Evolutionary conservation across 2,329 filamentous ascomycete species (phyloP).

Genomic region (Scolecobasidium constrictum): DNA sequence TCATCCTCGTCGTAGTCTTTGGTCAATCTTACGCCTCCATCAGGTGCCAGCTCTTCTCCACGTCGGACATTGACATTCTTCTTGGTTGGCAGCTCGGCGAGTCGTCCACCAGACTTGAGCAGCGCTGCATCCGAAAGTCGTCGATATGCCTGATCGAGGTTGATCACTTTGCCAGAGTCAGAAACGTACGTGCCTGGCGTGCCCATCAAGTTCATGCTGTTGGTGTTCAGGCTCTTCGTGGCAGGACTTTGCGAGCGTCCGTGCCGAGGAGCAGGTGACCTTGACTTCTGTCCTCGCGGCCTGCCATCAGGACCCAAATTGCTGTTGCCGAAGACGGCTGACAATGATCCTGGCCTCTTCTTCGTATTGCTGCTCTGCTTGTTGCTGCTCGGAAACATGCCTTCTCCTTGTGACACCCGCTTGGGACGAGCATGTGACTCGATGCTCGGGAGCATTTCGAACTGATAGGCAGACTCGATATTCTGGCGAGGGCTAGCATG

Average conservation of each 20-base stretch:
- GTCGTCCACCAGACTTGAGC: slow-evolving; percentile 49
- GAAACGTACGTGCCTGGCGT: slow-evolving; percentile 38
- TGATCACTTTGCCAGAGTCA: slow-evolving; percentile 50
- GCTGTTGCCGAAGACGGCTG: slow-evolving; percentile 15
- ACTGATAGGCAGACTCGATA: slow-evolving; percentile 31
- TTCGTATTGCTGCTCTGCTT: too few species aligned
- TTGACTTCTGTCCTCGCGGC: slow-evolving; percentile 30
- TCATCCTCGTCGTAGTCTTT: slow-evolving; percentile 61
- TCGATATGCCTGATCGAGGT: slow-evolving; percentile 60
- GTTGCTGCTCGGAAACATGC: neutral
- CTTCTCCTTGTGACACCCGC: slow-evolving; percentile 29
- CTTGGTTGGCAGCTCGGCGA: slow-evolving; percentile 49
- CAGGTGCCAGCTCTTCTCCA: slow-evolving; percentile 32
- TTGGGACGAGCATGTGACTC: slow-evolving; percentile 30
- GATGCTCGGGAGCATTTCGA: slow-evolving; percentile 35
- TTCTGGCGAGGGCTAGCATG: slow-evolving; percentile 16
- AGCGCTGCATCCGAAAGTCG: slow-evolving; percentile 63
- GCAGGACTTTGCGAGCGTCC: slow-evolving; percentile 26
- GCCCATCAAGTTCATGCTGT: slow-evolving; percentile 32
- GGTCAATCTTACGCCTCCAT: slow-evolving; percentile 46
- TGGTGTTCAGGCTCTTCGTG: slow-evolving; percentile 33
- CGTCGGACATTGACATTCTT: slow-evolving; percentile 34
- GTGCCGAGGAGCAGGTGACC: slow-evolving; percentile 22
- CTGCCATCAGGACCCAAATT: slow-evolving; percentile 12
- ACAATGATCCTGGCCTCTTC: slow-evolving; percentile 23